A percentile compares a stretch with the other conserved stretches of the same genome.
phyloP scores from a whole-genome alignment of 345 rosid genomes.

The Abelmoschus esculentus region DNA sequence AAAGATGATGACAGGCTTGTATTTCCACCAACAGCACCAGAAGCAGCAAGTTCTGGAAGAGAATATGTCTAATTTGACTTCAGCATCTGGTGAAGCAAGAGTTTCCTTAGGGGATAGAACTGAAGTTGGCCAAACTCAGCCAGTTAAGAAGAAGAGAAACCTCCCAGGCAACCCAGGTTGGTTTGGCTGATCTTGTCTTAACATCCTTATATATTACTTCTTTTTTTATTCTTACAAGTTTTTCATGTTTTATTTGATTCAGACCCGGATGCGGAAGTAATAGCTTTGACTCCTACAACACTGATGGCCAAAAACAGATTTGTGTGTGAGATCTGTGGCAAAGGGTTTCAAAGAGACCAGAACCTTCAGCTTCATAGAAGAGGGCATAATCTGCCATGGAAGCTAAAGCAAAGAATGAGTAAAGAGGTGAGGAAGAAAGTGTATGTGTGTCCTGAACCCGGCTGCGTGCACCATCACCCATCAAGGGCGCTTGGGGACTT shows the following conservation, averaged over 20 bases:
- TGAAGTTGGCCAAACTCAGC: constrained; percentile 39
- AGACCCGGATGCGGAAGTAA: constrained; percentile 91
- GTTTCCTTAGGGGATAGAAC: constrained; percentile 66
- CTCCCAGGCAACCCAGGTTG: constrained; percentile 94
- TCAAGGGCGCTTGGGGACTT: constrained; percentile 64
- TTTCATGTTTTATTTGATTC: background rate
- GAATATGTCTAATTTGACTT: constrained; percentile 91
- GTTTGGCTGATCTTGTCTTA: background rate
- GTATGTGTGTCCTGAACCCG: constrained; percentile 47
- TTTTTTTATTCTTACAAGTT: too few species aligned
- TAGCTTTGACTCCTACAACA: constrained; percentile 70
- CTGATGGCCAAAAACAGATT: constrained; percentile 70
- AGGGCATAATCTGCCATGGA: constrained; percentile 72
- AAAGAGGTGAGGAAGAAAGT: constrained; percentile 49
- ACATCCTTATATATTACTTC: too few species aligned
- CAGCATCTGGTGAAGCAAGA: constrained; percentile 74
- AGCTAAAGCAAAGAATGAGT: constrained; percentile 44
- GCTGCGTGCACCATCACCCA: constrained; percentile 55
- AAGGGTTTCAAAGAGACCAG: constrained; percentile 63
- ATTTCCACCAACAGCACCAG: constrained; percentile 39
- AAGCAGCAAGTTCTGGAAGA: constrained; percentile 30
- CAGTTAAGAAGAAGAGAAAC: constrained; percentile 68
- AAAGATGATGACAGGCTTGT: constrained; percentile 42
- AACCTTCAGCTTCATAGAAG: constrained; percentile 63
- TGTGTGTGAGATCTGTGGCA: constrained; percentile 56